These are phyloP conservation scores for Penicillium hesseltinei DNA, from an alignment of 2,329 filamentous ascomycete species.

Conservation along the genomic window DNA sequence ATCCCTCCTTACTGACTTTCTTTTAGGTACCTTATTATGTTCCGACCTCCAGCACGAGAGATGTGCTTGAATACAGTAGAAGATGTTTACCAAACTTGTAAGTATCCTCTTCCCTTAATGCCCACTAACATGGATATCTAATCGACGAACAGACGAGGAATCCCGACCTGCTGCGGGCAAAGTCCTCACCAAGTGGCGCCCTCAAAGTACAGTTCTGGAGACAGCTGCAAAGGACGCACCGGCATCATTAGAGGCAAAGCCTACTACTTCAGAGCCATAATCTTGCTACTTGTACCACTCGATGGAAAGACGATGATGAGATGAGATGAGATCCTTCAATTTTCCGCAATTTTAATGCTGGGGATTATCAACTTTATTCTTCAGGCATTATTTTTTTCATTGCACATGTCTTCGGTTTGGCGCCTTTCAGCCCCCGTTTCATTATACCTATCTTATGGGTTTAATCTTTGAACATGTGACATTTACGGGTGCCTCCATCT, in stretches of 20 bases:
- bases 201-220: conserved; percentile 39
- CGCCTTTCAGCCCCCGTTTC: background rate
- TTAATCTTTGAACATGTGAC: background rate
- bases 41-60: conserved; percentile 59
- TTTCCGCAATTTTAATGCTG: background rate
- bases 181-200: conserved; percentile 56
- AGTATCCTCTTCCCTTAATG: conserved; percentile 19
- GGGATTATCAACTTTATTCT: background rate
- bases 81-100: conserved; percentile 57
- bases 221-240: conserved; percentile 7
- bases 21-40: conserved; percentile 54
- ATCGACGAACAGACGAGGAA: conserved; percentile 42
- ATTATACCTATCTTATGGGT: background rate
- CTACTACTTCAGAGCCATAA: conserved; percentile 4
- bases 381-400: background rate
- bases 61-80: conserved; percentile 58
- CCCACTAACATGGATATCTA: background rate
- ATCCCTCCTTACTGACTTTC: conserved; percentile 14
- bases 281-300: background rate
- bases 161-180: conserved; percentile 51
- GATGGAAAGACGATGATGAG: background rate
- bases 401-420: background rate
- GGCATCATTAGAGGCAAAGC: conserved; percentile 11
- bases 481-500: background rate
- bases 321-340: background rate